Evolutionary conservation across 768 basidiomycete species (phyloP).

Genomic region (Hericium rajendrae): DNA sequence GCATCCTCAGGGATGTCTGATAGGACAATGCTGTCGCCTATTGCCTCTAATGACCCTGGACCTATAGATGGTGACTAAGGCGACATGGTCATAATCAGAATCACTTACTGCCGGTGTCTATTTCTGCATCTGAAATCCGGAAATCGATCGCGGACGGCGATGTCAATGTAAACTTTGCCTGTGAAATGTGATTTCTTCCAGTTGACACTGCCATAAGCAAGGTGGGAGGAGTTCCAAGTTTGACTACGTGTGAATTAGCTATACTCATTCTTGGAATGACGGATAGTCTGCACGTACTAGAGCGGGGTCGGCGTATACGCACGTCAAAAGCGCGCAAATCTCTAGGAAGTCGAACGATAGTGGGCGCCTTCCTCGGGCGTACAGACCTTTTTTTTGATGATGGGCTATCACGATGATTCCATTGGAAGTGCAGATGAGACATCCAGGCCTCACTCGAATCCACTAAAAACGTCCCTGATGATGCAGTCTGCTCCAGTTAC

Average conservation of each 20-base stretch:
- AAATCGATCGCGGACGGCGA: conserved; percentile 46
- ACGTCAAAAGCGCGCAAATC: conserved; percentile 58
- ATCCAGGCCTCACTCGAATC: conserved; percentile 61
- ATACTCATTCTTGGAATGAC: neutral
- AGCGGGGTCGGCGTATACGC: conserved; percentile 45
- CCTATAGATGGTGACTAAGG: neutral
- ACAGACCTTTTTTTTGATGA: conserved; percentile 13
- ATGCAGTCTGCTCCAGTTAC: conserved; percentile 28
- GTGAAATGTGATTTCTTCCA: conserved; percentile 57
- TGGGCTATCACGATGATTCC: conserved; percentile 37
- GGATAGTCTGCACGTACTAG: conserved; percentile 15
- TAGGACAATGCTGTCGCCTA: conserved; percentile 37
- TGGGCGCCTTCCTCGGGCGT: conserved; percentile 22
- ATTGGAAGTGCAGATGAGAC: conserved; percentile 57
- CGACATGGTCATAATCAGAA: neutral
- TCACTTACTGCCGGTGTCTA: conserved; percentile 28
- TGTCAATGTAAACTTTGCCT: conserved; percentile 42
- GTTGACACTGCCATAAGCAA: conserved; percentile 51
- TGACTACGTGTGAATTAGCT: conserved; percentile 32
- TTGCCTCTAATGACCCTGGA: conserved; percentile 23
- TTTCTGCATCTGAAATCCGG: conserved; percentile 29
- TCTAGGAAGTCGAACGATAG: conserved; percentile 50
- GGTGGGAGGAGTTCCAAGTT: conserved; percentile 48
- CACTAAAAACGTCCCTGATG: conserved; percentile 57
- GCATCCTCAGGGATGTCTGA: conserved; percentile 37